Base-by-base conservation (phyloP, 179 eudicot genomes). In the Carnegiea gigantea region DNA sequence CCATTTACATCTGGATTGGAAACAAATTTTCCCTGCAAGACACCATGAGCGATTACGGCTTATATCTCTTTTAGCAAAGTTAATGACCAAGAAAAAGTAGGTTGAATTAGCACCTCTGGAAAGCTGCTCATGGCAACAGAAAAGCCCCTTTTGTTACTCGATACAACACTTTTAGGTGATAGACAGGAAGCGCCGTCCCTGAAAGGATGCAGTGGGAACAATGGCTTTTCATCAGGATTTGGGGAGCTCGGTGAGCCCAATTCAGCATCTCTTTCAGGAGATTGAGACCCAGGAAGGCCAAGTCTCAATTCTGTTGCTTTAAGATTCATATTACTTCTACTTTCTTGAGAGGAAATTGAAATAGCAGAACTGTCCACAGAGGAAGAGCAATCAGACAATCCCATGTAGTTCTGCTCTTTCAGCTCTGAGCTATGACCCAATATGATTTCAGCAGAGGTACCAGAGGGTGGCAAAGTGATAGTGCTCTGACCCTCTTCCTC, bases 241-340 rank as follows among this genome's bases (percentile, higher is more conserved):
- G 76, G 53, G 62, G 85, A 60, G 78, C 78, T 62, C 24, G 75
- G 76, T 49, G 72, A 73, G 85, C 64, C 28, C 54, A 83, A 17
- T 9, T 83, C 85, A 10, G 77, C 44, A 62, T 83, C 77, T 46
- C 82, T 83, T 57, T 83, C 90, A 24, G 92, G 91, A 51, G 97
- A 91, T 70, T 78, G 87, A 64, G 91, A 92, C 24, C 97, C 97
- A 75, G 94, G 94, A 65, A 89, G 90, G 20, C 97, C 93, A 51
- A 83, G 82, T 73, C 82, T 83, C 78, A 83, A 57, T 70, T 83
- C 85, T 24, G 83, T 83, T 44, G 85, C 82, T 30, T 83, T 83
- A 44, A 83, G 76, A 79, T 83, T 83, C 82, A 83, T 44, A 60
- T 73, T 74, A 74, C 71, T 79, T 76, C 49, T 79, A 75, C 40